Conservation (phyloP, 305 asterid species). For the Caryopteris hybrid region DNA sequence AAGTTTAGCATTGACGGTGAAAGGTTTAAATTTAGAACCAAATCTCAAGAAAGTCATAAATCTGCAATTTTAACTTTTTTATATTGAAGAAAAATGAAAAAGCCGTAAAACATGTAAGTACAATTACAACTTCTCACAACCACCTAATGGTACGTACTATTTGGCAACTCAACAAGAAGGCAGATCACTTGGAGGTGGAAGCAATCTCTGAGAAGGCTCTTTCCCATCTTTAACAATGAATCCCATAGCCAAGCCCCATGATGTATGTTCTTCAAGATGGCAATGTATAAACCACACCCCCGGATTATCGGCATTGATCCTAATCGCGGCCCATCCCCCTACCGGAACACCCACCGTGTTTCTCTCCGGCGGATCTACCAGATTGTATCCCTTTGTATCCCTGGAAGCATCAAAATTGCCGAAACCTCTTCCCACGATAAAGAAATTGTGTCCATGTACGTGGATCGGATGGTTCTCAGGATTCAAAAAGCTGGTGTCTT, state of each 20-base stretch:
- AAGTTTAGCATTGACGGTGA: no score
- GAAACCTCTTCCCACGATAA: slow-evolving; percentile 10
- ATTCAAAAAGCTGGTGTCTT: slow-evolving; percentile 3
- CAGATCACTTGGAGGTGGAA: slow-evolving; percentile 7
- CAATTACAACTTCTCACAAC: no score
- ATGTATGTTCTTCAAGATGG: slow-evolving; percentile 12
- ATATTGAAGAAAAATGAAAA: no score
- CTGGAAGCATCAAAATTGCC: background rate
- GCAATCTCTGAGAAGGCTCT: background rate
- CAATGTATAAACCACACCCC: slow-evolving; percentile 10
- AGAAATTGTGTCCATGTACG: slow-evolving; percentile 8
- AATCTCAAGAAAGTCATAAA: no score
- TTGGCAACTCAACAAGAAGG: slow-evolving; percentile 5
- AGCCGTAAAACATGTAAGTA: no score
- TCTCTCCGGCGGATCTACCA: slow-evolving; percentile 10
- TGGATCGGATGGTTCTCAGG: slow-evolving; percentile 17
- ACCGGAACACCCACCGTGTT: slow-evolving; percentile 12
- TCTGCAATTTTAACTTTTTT: no score
- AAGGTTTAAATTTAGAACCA: no score
- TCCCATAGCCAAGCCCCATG: slow-evolving; percentile 15
- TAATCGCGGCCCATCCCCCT: slow-evolving; percentile 15
- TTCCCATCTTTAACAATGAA: background rate
- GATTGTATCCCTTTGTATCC: slow-evolving; percentile 1
- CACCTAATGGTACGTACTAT: no score
- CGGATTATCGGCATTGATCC: slow-evolving; percentile 13